phyloP scores from a whole-genome alignment of 129 eudicot genomes.

The Flaveria trinervia region DNA sequence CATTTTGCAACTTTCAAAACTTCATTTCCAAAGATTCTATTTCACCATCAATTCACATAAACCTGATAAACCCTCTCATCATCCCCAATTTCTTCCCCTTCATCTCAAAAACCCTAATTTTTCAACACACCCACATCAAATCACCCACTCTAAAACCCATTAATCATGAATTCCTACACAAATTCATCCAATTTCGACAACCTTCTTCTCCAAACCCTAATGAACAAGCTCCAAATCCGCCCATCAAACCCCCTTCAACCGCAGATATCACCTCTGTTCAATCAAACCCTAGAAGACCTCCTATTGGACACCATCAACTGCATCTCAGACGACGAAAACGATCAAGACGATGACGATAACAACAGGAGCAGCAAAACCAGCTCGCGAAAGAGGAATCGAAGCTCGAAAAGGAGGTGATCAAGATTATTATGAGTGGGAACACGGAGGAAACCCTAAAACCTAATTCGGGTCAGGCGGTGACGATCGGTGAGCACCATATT shows the following conservation, averaged over 20 bases:
- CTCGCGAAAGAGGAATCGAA: slow-evolving; percentile 75
- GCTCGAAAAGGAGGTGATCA: slow-evolving; percentile 75
- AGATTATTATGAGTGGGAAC: slow-evolving; percentile 55
- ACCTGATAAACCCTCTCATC: slow-evolving; percentile 37
- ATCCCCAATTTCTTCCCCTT: background rate
- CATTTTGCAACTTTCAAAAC: background rate
- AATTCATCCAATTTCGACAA: slow-evolving; percentile 66
- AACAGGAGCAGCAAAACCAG: slow-evolving; percentile 38
- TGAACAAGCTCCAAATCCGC: slow-evolving; percentile 69
- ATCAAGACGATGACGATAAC: slow-evolving; percentile 42
- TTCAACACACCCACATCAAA: background rate
- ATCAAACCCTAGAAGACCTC: slow-evolving; percentile 69
- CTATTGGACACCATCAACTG: slow-evolving; percentile 58
- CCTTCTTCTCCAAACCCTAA: slow-evolving; percentile 79
- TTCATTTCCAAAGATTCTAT: background rate
- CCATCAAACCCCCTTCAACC: slow-evolving; percentile 45
- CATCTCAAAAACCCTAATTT: slow-evolving; percentile 38
- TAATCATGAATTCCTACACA: slow-evolving; percentile 44
- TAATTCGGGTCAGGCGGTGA: slow-evolving; percentile 88
- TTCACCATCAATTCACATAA: slow-evolving; percentile 16
- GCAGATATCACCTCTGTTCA: slow-evolving; percentile 39
- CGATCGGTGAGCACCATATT: slow-evolving; percentile 79
- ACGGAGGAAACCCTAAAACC: slow-evolving; percentile 70
- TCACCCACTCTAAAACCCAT: background rate
- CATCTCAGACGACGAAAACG: slow-evolving; percentile 47